Evolutionary conservation across 75 land plant species (phyloP).

Genomic region (Selaginella moellendorffii): DNA sequence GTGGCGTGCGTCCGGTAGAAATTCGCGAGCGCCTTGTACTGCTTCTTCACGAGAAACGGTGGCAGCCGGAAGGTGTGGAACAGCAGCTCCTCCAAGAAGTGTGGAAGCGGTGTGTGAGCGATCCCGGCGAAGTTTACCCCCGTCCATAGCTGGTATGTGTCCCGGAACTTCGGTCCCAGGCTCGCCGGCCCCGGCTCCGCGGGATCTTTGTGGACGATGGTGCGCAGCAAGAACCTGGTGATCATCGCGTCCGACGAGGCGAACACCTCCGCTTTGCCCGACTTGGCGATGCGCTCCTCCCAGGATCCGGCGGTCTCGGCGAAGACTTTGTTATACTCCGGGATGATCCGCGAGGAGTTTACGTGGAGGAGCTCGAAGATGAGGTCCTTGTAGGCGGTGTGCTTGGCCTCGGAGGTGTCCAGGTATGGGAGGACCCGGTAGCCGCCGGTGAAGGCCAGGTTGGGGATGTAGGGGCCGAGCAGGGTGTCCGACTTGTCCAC

Average conservation of each 20-base stretch:
- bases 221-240: conserved; percentile 19
- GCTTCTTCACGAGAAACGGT: conserved; percentile 11
- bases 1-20: conserved; percentile 32
- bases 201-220: conserved; percentile 18
- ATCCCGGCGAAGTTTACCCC: conserved; percentile 15
- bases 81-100: conserved; percentile 22
- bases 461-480: conserved; percentile 41
- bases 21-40: conserved; percentile 32
- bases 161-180: conserved; percentile 13
- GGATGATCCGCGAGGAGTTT: conserved; percentile 26
- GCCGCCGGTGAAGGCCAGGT: conserved; percentile 32
- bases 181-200: not conserved
- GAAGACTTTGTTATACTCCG: conserved; percentile 23
- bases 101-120: conserved; percentile 18
- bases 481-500: conserved; percentile 35
- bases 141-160: conserved; percentile 18
- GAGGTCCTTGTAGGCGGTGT: conserved; percentile 30
- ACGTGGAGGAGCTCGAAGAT: conserved; percentile 32
- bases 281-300: not conserved
- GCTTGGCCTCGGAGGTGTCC: conserved; percentile 35
- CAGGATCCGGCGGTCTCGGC: conserved; percentile 2
- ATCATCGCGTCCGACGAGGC: conserved; percentile 14
- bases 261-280: conserved; percentile 18
- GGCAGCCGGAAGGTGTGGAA: conserved; percentile 33
- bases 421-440: conserved; percentile 40